phyloP scores from a whole-genome alignment of 805 yeast species.

The Helenozyma rhizophorensis region DNA sequence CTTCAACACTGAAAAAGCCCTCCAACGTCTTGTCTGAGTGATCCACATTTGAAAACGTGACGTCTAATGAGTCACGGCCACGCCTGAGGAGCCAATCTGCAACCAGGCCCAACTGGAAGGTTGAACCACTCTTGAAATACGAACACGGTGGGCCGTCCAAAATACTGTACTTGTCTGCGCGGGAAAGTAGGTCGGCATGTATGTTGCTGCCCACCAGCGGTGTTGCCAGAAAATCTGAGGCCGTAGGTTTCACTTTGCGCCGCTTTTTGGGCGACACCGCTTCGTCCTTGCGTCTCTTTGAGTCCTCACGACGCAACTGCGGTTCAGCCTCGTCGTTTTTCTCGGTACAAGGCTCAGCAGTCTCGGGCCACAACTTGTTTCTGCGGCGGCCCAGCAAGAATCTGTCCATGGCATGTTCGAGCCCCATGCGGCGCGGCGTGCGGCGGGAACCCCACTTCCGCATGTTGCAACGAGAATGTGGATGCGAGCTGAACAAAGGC shows the following conservation, averaged over 20 bases:
- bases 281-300: too few species aligned
- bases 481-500: conserved; percentile 6
- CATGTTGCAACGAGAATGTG: not conserved
- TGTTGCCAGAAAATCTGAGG: too few species aligned
- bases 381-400: conserved; percentile 1
- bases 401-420: conserved; percentile 2
- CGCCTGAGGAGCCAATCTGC: not conserved
- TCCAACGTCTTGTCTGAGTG: conserved; percentile 3
- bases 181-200: too few species aligned
- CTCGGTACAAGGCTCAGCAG: too few species aligned
- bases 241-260: not conserved
- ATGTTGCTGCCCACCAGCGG: too few species aligned
- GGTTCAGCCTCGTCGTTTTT: too few species aligned
- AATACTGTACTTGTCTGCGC: conserved; percentile 5
- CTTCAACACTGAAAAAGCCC: conserved; percentile 6
- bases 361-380: too few species aligned
- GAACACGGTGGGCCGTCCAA: conserved; percentile 12
- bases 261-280: too few species aligned
- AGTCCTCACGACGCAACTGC: too few species aligned
- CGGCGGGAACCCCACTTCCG: conserved; percentile 1
- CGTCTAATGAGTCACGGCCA: conserved; percentile 1
- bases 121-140: conserved; percentile 8
- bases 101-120: conserved; percentile 2
- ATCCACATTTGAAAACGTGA: conserved; percentile 7
- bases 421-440: not conserved